Evolutionary conservation across 306 rosid genomes (phyloP), one percentile per base, ranked within the genome.

Genomic region (Acacia melanoxylon): DNA sequence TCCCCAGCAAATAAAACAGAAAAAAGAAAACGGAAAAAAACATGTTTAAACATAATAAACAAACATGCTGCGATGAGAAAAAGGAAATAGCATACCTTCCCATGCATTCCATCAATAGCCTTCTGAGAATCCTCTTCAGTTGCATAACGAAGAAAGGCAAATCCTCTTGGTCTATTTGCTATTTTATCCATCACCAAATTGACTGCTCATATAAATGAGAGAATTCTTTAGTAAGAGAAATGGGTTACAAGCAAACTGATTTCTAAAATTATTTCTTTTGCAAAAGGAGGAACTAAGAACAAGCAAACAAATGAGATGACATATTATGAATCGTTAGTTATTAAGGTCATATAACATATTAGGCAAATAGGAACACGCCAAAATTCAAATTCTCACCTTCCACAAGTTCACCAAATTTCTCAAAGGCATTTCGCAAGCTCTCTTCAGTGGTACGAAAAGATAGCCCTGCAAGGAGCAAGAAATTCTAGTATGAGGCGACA

Each of bases 161-260:
- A 95, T 58, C 99, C 99, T 87, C 98, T 93, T 25, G 98, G 98
- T 85, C 99, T 86, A 40, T 93, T 90, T 41, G 99, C 99, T 71
- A 95, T 74, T 86, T 78, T 93, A 88, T 95, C 99, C 99, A 95
- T 95, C 89, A 93, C 98, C 80, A 95, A 83, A 75, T 93, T 95
- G 44, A 93, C 99, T 95, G 89, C 51, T 80, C 75, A 54, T 79
- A 40, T 14, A 51, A 72, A 74, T 12, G 22, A 72, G 78, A 9
- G 13, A 54, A 69, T 45, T 8, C 59, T 63, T 71, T 31, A 75
- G 24, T 69, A 69, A 72, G 52, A 27, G 24, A 19, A 25, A 75
- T 7, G 51, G 13, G 45, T 71, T 66, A 4, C 41, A 73, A 42
- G 74, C 15, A 14, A 40, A 62, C 67, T 25, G 68, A 62, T 45